Conservation (phyloP, 176 grass and related monocot species). For the Ananas comosus region DNA sequence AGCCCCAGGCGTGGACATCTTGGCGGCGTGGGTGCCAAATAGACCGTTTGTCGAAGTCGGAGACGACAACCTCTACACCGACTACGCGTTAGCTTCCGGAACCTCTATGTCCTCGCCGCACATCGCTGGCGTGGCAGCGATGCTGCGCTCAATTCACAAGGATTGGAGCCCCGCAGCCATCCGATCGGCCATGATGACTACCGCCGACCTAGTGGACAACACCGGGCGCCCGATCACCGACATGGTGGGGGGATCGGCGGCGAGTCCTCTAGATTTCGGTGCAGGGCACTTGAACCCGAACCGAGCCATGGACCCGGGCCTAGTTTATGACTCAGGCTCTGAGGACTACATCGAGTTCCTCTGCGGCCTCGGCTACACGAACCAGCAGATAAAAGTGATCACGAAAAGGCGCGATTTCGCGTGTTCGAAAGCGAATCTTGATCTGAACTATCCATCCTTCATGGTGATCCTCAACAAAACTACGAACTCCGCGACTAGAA, state of each 20-base stretch:
- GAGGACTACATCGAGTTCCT: slow-evolving; percentile 60
- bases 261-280: slow-evolving; percentile 57
- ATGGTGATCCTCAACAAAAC: slow-evolving; percentile 49
- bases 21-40: slow-evolving; percentile 69
- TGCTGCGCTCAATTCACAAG: slow-evolving; percentile 42
- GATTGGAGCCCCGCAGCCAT: slow-evolving; percentile 58
- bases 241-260: slow-evolving; percentile 13
- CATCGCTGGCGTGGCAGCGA: slow-evolving; percentile 47
- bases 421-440: slow-evolving; percentile 32
- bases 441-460: slow-evolving; percentile 74
- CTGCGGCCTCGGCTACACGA: slow-evolving; percentile 44
- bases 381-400: slow-evolving; percentile 25
- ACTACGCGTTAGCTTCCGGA: slow-evolving; percentile 56
- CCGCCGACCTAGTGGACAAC: slow-evolving; percentile 54
- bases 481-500: slow-evolving; percentile 18
- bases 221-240: slow-evolving; percentile 17
- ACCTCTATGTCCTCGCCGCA: slow-evolving; percentile 82
- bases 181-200: slow-evolving; percentile 82
- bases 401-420: slow-evolving; percentile 27
- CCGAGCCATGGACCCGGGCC: slow-evolving; percentile 48
- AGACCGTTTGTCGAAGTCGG: slow-evolving; percentile 29
- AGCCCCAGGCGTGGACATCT: slow-evolving; percentile 59
- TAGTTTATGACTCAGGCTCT: slow-evolving; percentile 39
- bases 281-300: slow-evolving; percentile 55
- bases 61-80: slow-evolving; percentile 8